A percentile compares a stretch with the other conserved stretches of the same genome.
Evolutionary conservation across 768 basidiomycete genomes (phyloP).

Genomic region (Macrolepiota dolichaula): DNA sequence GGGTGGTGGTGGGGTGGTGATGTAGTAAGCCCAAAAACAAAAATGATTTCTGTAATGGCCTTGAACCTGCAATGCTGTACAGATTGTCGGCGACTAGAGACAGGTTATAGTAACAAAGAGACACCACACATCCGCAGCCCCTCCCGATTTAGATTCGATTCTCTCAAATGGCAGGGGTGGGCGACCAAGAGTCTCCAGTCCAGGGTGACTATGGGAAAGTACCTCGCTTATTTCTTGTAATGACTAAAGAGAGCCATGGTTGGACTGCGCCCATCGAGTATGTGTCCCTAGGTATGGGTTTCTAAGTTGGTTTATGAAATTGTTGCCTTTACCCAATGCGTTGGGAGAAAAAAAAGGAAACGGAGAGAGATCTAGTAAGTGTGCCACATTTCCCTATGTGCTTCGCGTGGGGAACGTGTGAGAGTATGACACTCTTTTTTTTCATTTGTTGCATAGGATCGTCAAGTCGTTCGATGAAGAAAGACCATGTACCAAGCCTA

Average conservation of each 20-base stretch:
- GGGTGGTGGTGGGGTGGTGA: too few relatives aligned
- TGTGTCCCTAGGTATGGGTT: not conserved
- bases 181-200: not conserved
- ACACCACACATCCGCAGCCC: not conserved
- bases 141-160: not conserved
- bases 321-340: constrained; percentile 1
- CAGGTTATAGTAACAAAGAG: too few relatives aligned
- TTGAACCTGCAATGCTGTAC: not conserved
- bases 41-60: not conserved
- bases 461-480: not conserved
- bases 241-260: not conserved
- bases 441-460: constrained; percentile 1
- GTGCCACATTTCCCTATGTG: not conserved
- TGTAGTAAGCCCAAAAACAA: not conserved
- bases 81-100: not conserved
- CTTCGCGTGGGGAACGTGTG: constrained; percentile 8
- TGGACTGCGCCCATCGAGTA: too few relatives aligned
- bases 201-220: constrained; percentile 4
- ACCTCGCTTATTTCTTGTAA: constrained; percentile 2
- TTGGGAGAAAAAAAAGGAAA: not conserved
- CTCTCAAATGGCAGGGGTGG: not conserved
- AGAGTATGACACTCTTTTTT: not conserved
- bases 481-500: not conserved
- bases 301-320: not conserved
- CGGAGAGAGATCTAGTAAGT: not conserved